These are phyloP conservation scores for Candida sanyaensis DNA, from an alignment of 1,139 yeast genomes.

Conservation along the genomic window DNA sequence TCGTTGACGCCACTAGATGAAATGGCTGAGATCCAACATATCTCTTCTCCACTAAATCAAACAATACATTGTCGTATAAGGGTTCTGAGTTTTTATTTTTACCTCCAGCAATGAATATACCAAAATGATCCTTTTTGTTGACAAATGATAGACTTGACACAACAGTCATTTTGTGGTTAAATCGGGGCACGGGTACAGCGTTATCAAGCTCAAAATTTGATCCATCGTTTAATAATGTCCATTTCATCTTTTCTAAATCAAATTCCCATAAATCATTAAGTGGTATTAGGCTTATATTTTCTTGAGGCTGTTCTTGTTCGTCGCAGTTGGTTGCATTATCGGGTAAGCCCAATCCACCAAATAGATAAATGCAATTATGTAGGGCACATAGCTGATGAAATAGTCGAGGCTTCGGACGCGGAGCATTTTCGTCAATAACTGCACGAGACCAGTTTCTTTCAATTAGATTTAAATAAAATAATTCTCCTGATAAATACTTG, in stretches of 20 bases:
- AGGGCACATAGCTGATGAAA: conserved; percentile 58
- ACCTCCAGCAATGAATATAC: conserved; percentile 65
- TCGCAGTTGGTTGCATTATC: conserved; percentile 11
- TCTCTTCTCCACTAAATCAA: conserved; percentile 49
- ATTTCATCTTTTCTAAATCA: conserved; percentile 48
- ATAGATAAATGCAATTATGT: conserved; percentile 53
- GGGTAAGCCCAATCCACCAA: conserved; percentile 58
- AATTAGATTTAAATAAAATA: conserved; percentile 57
- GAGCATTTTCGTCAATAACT: conserved; percentile 6
- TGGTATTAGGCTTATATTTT: conserved; percentile 33
- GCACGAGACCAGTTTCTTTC: conserved; percentile 58
- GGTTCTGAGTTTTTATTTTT: conserved; percentile 42
- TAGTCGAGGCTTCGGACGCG: conserved; percentile 54
- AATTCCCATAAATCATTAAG: conserved; percentile 70
- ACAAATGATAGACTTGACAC: conserved; percentile 41
- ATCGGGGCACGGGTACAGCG: conserved; percentile 45
- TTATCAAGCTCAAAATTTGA: conserved; percentile 23
- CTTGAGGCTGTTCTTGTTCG: conserved; percentile 1
- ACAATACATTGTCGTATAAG: conserved; percentile 48
- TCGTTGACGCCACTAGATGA: conserved; percentile 24
- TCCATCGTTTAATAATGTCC: conserved; percentile 55
- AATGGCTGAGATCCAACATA: conserved; percentile 43
- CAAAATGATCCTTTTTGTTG: conserved; percentile 51
- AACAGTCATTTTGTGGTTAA: conserved; percentile 53
- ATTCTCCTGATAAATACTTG: conserved; percentile 56